Evolutionary conservation across 352 stramenopile genomes (phyloP).

Genomic region (Phytophthora lateralis): DNA sequence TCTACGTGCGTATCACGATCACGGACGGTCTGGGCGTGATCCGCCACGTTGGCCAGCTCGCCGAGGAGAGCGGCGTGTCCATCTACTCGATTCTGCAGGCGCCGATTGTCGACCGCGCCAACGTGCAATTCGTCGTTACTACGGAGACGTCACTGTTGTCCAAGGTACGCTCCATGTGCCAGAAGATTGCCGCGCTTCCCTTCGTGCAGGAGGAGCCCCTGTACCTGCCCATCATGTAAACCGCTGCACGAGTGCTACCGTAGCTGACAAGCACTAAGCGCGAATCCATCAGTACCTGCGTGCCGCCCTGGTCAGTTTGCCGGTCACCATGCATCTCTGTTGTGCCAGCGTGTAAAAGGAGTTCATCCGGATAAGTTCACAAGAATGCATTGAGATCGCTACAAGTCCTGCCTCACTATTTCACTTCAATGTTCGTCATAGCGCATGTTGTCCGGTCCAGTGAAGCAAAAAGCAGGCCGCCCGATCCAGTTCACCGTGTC

Average conservation of each 20-base stretch:
- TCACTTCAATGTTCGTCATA: conserved; percentile 1
- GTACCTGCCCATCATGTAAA: conserved; percentile 77
- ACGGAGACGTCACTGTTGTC: conserved; percentile 92
- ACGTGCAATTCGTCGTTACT: conserved; percentile 96
- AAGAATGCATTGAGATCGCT: conserved; percentile 5
- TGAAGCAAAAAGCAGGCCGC: conserved; percentile 13
- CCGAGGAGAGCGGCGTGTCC: conserved; percentile 94
- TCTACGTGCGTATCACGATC: conserved; percentile 96
- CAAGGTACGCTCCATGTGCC: conserved; percentile 88
- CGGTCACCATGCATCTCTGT: neutral
- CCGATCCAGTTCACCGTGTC: conserved; percentile 23
- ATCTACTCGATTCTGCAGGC: conserved; percentile 98
- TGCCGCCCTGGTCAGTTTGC: conserved; percentile 2
- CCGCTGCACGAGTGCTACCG: conserved; percentile 14
- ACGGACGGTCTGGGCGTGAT: conserved; percentile 95
- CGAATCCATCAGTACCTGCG: conserved; percentile 21
- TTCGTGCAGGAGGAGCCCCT: conserved; percentile 88
- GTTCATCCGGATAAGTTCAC: conserved; percentile 9
- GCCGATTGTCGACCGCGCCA: conserved; percentile 91
- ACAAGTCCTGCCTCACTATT: neutral
- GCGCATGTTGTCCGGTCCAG: conserved; percentile 7
- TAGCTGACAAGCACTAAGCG: conserved; percentile 20
- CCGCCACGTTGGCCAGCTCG: conserved; percentile 92
- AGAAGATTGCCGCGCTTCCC: conserved; percentile 87
- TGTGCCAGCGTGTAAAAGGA: neutral